A percentile compares a stretch with the other conserved stretches of the same genome.
These are phyloP conservation scores for Neonectria coccinea DNA, from an alignment of 2,329 filamentous ascomycete species.

Conservation along the genomic window DNA sequence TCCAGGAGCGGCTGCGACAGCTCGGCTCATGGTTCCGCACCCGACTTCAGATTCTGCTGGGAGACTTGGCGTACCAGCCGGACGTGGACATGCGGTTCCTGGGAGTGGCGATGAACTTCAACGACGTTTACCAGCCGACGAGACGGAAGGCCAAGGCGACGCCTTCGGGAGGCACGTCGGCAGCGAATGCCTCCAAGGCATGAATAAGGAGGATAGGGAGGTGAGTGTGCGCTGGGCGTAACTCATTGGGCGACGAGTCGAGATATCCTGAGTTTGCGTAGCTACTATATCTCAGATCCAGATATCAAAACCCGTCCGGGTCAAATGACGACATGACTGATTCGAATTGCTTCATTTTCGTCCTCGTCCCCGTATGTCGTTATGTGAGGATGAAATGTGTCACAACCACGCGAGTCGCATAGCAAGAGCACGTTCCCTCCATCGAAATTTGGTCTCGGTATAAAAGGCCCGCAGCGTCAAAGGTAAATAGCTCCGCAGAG, in stretches of 20 bases:
- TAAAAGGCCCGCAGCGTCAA: neutral
- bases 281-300: conserved; percentile 17
- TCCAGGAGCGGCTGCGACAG: conserved; percentile 78
- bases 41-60: conserved; percentile 83
- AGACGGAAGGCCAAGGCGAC: conserved; percentile 68
- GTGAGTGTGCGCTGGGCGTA: conserved; percentile 5
- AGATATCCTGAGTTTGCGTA: conserved; percentile 6
- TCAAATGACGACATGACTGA: conserved; percentile 32
- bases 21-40: conserved; percentile 82
- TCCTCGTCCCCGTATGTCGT: conserved; percentile 2
- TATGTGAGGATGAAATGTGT: conserved; percentile 12
- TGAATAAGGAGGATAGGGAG: conserved; percentile 33
- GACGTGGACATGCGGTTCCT: conserved; percentile 96
- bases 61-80: conserved; percentile 91
- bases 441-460: neutral
- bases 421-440: conserved; percentile 9
- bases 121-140: conserved; percentile 90
- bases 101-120: conserved; percentile 98
- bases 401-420: conserved; percentile 17
- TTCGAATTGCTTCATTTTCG: conserved; percentile 21
- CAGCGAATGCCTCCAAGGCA: conserved; percentile 44
- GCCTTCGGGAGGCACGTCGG: conserved; percentile 36
- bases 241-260: conserved; percentile 10
- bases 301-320: conserved; percentile 15
- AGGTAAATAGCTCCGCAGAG: neutral